Conservation (phyloP, 2,329 filamentous ascomycete species). For the Aspergillus persii region DNA sequence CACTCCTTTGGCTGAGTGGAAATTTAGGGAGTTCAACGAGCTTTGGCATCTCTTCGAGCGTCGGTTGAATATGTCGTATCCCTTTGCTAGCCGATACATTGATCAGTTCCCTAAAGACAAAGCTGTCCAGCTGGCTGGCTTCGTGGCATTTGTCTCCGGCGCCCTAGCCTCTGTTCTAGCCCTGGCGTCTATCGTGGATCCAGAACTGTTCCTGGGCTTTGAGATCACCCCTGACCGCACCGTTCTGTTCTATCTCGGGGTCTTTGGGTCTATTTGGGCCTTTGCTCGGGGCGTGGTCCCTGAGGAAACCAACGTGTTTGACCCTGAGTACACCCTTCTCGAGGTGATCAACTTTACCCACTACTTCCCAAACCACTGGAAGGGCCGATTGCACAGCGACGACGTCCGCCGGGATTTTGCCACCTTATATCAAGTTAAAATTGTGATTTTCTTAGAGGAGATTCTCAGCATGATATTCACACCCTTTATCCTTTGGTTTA, state of each 20-base stretch:
- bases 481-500: slow-evolving; percentile 82
- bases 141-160: slow-evolving; percentile 82
- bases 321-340: slow-evolving; percentile 83
- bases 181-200: slow-evolving; percentile 80
- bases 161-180: slow-evolving; percentile 83
- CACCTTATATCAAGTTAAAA: slow-evolving; percentile 84
- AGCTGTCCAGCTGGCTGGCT: slow-evolving; percentile 78
- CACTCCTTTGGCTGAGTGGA: slow-evolving; percentile 93
- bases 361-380: slow-evolving; percentile 87
- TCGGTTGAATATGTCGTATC: slow-evolving; percentile 89
- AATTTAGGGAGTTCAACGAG: slow-evolving; percentile 98
- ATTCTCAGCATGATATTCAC: slow-evolving; percentile 89
- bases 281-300: slow-evolving; percentile 79
- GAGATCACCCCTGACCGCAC: slow-evolving; percentile 87
- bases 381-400: slow-evolving; percentile 83
- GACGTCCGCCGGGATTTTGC: slow-evolving; percentile 91
- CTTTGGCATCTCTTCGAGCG: slow-evolving; percentile 88
- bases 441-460: slow-evolving; percentile 89
- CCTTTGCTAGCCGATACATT: slow-evolving; percentile 86
- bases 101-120: slow-evolving; percentile 97
- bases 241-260: slow-evolving; percentile 82
- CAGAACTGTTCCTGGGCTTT: slow-evolving; percentile 85
- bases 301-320: slow-evolving; percentile 84
- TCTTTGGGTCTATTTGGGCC: slow-evolving; percentile 81
- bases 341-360: slow-evolving; percentile 92